Evolutionary conservation across 1,284 basidiomycete species (phyloP).

Genomic region (Boletus smithii): DNA sequence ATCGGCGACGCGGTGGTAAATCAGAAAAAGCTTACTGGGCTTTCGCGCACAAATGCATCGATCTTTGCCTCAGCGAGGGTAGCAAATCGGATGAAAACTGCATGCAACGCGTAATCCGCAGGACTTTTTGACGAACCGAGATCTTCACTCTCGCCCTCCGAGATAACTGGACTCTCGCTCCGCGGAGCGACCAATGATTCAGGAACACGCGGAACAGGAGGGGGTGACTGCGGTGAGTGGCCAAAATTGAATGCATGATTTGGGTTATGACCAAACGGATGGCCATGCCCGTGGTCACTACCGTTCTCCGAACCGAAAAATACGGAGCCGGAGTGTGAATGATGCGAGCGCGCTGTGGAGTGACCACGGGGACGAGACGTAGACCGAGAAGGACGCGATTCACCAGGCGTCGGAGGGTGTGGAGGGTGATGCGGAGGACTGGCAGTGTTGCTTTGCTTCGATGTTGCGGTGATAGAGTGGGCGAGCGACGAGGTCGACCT

Average conservation of each 20-base stretch:
- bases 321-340: conserved; percentile 69
- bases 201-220: conserved; percentile 73
- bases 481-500: conserved; percentile 71
- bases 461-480: conserved; percentile 35
- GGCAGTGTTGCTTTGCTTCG: conserved; percentile 35
- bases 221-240: conserved; percentile 54
- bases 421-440: conserved; percentile 41
- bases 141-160: conserved; percentile 60
- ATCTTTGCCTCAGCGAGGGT: conserved; percentile 76
- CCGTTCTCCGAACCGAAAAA: conserved; percentile 67
- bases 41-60: conserved; percentile 64
- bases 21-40: conserved; percentile 49
- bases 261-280: conserved; percentile 34
- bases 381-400: conserved; percentile 42
- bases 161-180: conserved; percentile 49
- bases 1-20: background rate
- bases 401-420: conserved; percentile 62
- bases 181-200: conserved; percentile 47
- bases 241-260: conserved; percentile 25
- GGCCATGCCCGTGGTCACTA: conserved; percentile 58
- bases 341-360: conserved; percentile 60
- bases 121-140: conserved; percentile 73
- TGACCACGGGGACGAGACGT: conserved; percentile 52
- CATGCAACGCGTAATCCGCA: conserved; percentile 82
- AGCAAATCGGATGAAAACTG: conserved; percentile 82